These are phyloP conservation scores for Chaetoceros muelleri DNA, from an alignment of 108 stramenopile genomes.

Conservation along the genomic window DNA sequence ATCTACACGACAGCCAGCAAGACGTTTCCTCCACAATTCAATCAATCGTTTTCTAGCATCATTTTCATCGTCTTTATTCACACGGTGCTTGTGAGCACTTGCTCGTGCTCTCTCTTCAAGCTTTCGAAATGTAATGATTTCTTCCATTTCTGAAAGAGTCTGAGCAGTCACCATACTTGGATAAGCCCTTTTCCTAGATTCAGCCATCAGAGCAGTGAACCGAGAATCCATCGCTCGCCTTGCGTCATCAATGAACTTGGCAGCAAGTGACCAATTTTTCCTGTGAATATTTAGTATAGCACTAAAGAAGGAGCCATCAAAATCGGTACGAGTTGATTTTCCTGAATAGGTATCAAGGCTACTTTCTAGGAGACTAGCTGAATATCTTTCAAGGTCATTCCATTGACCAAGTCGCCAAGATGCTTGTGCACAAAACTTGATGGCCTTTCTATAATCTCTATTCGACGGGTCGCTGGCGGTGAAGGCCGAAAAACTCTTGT, in stretches of 20 bases:
- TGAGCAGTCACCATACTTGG: conserved; percentile 90
- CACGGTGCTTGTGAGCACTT: conserved; percentile 32
- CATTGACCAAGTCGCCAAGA: conserved; percentile 90
- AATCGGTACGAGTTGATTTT: conserved; percentile 40
- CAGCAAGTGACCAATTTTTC: conserved; percentile 68
- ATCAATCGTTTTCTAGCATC: conserved; percentile 50
- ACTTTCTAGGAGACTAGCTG: conserved; percentile 49
- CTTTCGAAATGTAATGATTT: conserved; percentile 81
- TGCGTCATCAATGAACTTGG: conserved; percentile 73
- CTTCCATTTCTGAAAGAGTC: conserved; percentile 85
- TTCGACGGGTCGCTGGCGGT: conserved; percentile 18
- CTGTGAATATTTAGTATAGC: conserved; percentile 86
- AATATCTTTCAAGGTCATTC: conserved; percentile 83
- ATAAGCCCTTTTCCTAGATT: conserved; percentile 86
- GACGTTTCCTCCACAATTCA: conserved; percentile 68
- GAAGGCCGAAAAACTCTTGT: conserved; percentile 51
- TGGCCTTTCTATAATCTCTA: conserved; percentile 50
- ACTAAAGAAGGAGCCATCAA: conserved; percentile 89
- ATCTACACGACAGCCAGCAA: conserved; percentile 79
- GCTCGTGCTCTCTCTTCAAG: conserved; percentile 32
- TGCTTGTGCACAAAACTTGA: conserved; percentile 80
- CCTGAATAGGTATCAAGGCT: conserved; percentile 5
- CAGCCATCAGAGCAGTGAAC: conserved; percentile 89
- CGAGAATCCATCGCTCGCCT: conserved; percentile 78
- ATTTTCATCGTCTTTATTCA: conserved; percentile 35